These are phyloP conservation scores for Chlorella sorokiniana DNA, from an alignment of 139 green algal genomes.

Conservation along the genomic window DNA sequence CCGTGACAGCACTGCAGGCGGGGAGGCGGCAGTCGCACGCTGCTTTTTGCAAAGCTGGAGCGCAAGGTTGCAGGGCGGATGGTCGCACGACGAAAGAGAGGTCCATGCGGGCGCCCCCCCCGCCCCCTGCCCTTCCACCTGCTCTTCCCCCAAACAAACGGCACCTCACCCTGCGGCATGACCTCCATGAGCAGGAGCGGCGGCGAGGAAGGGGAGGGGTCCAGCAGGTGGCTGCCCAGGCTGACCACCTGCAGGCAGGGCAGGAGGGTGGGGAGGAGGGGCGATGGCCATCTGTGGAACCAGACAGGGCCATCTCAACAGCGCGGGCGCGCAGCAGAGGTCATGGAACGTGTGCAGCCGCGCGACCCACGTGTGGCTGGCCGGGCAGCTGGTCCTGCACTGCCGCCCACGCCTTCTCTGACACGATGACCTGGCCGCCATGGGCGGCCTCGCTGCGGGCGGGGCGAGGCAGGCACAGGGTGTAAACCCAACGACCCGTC, in stretches of 20 bases:
- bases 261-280: background rate
- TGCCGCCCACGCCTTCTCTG: conserved; percentile 69
- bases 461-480: too few relatives aligned
- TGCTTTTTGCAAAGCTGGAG: background rate
- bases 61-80: background rate
- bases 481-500: too few relatives aligned
- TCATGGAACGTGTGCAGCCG: too few relatives aligned
- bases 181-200: conserved; percentile 71
- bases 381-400: conserved; percentile 70
- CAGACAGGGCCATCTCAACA: too few relatives aligned
- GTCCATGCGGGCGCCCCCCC: too few relatives aligned
- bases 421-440: conserved; percentile 72
- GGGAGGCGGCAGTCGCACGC: background rate
- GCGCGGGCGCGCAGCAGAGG: too few relatives aligned
- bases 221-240: conserved; percentile 67
- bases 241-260: conserved; percentile 62
- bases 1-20: conserved; percentile 55
- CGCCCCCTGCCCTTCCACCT: too few relatives aligned
- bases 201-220: conserved; percentile 11
- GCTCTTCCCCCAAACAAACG: too few relatives aligned
- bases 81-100: too few relatives aligned
- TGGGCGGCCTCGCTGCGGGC: conserved; percentile 24
- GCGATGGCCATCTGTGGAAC: too few relatives aligned
- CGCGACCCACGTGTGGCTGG: conserved; percentile 33
- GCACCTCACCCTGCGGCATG: conserved; percentile 63